Base-by-base conservation (phyloP, 306 rosid genomes). In the Pyrus pyrifolia region DNA sequence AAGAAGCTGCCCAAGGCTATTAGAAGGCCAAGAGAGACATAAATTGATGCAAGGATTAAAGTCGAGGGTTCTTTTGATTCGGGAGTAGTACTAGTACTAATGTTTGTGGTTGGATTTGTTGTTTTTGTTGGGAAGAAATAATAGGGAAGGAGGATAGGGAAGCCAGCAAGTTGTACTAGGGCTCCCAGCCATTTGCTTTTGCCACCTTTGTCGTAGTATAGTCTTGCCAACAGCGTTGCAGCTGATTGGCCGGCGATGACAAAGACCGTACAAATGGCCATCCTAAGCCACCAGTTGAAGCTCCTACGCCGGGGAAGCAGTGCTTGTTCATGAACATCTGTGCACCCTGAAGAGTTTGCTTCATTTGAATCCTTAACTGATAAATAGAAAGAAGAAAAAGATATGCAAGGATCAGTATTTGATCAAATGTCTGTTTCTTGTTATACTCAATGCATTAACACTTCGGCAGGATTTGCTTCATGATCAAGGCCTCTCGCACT, bases 151-250 rank as follows among this genome's bases (percentile, higher is more conserved):
- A 86, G 79, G 42, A 80, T 8, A 17, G 89, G 89, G 45, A 83
- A 86, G 40, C 85, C 89, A 25, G 22, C 76, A 17, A 80, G 74
- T 21, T 74, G 80, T 57, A 83, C 81, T 0, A 77, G 42, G 8
- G 83, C 59, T 52, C 30, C 86, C 63, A 86, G 6, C 86, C 86
- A 86, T 80, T 58, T 74, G 71, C 83, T 82, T 19, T 80, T 70
- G 18, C 86, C 85, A n/a, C 89, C 86, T 66, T 74, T 72, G 3
- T 70, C 71, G 59, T 58, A 82, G 59, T 86, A 86, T 29, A 70
- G 46, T 64, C 85, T 77, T 11, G 83, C 89, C 31, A 86, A 49
- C 5, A 80, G 55, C 23, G 75, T 33, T 52, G 85, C 79, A 13
- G 19, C 53, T 40, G 86, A 38, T 59, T 86, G 86, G 52, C 85